Evolutionary conservation across 2,329 filamentous ascomycete genomes (phyloP), one percentile per base, ranked within the genome.

Genomic region (Scedosporium boydii): DNA sequence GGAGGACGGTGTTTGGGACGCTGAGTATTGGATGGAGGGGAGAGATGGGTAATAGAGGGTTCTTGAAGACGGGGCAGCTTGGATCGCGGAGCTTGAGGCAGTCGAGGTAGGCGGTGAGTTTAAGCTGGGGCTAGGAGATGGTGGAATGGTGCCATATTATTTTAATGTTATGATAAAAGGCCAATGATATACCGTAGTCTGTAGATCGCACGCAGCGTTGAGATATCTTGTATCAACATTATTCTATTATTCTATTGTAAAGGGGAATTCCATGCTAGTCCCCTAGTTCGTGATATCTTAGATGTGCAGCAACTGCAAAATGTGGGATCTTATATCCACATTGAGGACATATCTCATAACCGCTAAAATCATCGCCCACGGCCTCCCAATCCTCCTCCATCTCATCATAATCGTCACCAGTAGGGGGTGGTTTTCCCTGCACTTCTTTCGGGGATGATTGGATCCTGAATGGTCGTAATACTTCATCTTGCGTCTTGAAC

Each of bases 21-120:
- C 75, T 98, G 67, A 88, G 87, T 53, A 89, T 98, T 64, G 88
- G 91, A 62, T 99, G 95, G 95, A 83, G 90, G 66, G 89, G 89
- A 44, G 85, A 90, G 65, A 93, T 97, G 88, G 95, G 95, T 0
- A 95, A 93, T 75, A 84, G 85, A 68, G 95, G 95, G 0, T 93
- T 87, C 68, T 78, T 99, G 71, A 91, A 88, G 55, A 99, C 95
- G 6, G 93, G 93, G 9, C 93, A 89, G 80, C 77, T 96, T 66
- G 83, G 84, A 12, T 81, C 82, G 62, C 79, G 81, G 67, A 61
- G 44, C 27, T 26, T 27, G n/a, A 51, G 59, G 48, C 48, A 56
- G 27, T 61, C 59, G 10, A 34, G 59, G 27, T 61, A 53, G 59
- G 18, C 16, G 12, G 12, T 10, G 38, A n/a, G 29, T 27, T 7